phyloP scores from a whole-genome alignment of 768 basidiomycete species.

The Amanita pseudoporphyria region DNA sequence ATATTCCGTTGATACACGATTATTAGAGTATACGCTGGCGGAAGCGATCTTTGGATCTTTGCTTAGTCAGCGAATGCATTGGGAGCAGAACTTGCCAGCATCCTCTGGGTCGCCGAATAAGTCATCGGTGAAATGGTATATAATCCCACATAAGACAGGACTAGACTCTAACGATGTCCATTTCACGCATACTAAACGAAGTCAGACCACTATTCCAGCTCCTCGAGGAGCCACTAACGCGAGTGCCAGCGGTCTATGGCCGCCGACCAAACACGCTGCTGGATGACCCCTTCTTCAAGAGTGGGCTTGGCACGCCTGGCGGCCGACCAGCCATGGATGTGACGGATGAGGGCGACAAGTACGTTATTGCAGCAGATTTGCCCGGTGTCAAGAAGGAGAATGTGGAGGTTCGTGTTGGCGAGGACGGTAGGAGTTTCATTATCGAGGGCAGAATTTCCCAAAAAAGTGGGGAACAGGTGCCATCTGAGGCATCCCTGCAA shows the following conservation, averaged over 20 bases:
- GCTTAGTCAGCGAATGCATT: background rate
- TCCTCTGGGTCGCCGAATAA: background rate
- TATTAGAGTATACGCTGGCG: background rate
- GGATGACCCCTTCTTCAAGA: slow-evolving; percentile 35
- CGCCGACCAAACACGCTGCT: slow-evolving; percentile 18
- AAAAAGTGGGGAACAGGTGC: slow-evolving; percentile 12
- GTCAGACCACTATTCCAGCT: slow-evolving; percentile 68
- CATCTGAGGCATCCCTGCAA: slow-evolving; percentile 14
- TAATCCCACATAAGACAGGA: background rate
- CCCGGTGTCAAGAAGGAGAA: slow-evolving; percentile 77
- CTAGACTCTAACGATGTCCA: slow-evolving; percentile 38
- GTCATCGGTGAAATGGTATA: background rate
- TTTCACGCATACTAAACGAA: slow-evolving; percentile 58
- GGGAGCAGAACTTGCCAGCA: background rate
- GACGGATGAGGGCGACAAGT: slow-evolving; percentile 52
- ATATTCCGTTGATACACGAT: background rate
- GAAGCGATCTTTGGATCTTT: background rate
- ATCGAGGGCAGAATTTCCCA: slow-evolving; percentile 54
- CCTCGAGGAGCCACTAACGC: slow-evolving; percentile 60
- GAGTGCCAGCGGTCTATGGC: slow-evolving; percentile 15
- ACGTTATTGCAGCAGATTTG: slow-evolving; percentile 66
- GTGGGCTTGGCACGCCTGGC: background rate
- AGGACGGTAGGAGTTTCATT: slow-evolving; percentile 59
- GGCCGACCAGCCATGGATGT: slow-evolving; percentile 57
- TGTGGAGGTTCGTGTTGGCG: slow-evolving; percentile 58